These are phyloP conservation scores for Naumovozyma dairenensis DNA, from an alignment of 805 yeast species.

Conservation along the genomic window DNA sequence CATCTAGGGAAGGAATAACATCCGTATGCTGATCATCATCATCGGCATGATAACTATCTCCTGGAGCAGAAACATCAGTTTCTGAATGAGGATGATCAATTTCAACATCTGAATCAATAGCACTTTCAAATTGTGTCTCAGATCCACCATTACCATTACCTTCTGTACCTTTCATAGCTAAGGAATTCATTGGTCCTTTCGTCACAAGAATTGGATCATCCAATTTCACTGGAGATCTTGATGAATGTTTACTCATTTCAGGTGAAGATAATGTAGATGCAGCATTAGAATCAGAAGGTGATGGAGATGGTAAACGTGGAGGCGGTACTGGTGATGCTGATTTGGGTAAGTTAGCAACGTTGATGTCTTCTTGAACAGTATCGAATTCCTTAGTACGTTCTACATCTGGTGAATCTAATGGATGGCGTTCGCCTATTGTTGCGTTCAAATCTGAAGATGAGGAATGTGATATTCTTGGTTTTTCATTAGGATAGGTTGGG, in stretches of 20 bases:
- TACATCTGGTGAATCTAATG: neutral
- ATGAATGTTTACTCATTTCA: neutral
- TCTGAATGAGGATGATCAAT: neutral
- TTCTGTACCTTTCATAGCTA: neutral
- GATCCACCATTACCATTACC: neutral
- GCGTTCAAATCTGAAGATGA: too few relatives aligned
- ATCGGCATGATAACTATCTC: neutral
- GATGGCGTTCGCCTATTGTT: too few relatives aligned
- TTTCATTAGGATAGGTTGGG: too few relatives aligned
- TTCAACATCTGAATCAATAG: neutral
- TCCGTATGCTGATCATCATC: neutral
- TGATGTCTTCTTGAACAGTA: constrained; percentile 7
- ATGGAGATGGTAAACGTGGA: neutral
- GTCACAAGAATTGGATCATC: neutral
- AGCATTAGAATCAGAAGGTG: neutral
- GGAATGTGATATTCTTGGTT: too few relatives aligned
- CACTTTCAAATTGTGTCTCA: neutral
- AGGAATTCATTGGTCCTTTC: neutral
- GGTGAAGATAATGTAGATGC: constrained; percentile 1
- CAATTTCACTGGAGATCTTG: neutral
- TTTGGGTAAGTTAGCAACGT: neutral
- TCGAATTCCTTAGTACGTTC: constrained; percentile 27
- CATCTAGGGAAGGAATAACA: neutral
- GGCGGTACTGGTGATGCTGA: neutral
- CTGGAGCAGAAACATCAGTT: neutral